Conservation (phyloP, 139 green algal species). For the Coelastrella sp. region DNA sequence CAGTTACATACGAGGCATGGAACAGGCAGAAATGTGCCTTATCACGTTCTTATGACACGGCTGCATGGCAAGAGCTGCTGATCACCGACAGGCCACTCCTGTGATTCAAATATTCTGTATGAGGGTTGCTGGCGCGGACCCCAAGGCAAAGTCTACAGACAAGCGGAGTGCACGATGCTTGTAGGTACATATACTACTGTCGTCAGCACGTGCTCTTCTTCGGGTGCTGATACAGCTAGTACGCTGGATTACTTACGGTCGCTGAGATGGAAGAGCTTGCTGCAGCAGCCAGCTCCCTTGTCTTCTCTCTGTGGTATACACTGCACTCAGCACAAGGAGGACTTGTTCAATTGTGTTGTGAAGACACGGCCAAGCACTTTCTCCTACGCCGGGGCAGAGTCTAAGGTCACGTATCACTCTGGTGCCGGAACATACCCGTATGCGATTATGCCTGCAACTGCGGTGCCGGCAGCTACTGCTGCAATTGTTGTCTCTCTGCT, state of each 20-base stretch:
- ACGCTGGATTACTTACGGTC: neutral
- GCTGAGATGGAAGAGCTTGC: conserved; percentile 4
- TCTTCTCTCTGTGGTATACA: conserved; percentile 26
- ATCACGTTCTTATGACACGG: no score
- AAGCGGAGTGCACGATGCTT: neutral
- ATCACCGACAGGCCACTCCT: no score
- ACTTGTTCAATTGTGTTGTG: no score
- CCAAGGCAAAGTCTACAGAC: neutral
- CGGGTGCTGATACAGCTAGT: no score
- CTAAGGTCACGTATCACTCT: neutral
- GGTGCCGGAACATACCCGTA: neutral
- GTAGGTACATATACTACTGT: no score
- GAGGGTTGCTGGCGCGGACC: neutral
- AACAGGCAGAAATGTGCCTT: no score
- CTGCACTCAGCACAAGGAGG: neutral
- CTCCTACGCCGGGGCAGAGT: neutral
- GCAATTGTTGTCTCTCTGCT: conserved; percentile 18
- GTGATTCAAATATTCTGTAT: neutral
- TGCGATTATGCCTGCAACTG: neutral
- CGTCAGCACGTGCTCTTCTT: no score
- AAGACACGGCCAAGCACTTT: neutral
- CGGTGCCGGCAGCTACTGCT: conserved; percentile 20
- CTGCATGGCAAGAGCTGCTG: no score
- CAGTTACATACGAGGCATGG: no score
- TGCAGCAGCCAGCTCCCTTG: conserved; percentile 21